Base-by-base conservation (phyloP, 2,329 filamentous ascomycete genomes). In the Decorospora gaudefroyi region DNA sequence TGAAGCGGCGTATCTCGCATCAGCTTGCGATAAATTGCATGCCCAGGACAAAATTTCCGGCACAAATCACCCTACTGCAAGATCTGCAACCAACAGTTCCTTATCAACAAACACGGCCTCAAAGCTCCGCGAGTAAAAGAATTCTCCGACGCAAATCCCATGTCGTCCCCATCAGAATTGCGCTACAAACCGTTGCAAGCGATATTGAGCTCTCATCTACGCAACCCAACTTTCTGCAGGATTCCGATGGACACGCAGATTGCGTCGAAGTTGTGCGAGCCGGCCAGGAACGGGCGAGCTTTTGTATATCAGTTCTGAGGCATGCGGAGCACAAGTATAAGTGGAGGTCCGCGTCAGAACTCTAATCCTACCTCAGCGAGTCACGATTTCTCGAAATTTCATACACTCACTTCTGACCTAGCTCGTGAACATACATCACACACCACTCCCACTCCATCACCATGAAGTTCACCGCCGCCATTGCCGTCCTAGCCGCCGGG, bases 161-260 rank as follows among this genome's bases (percentile, higher is more conserved):
- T 31, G 30, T 28, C 19, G 31, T 16, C 11, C n/a, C 5, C 10
- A 16, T n/a, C 23, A 45, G 28, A n/a, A 33, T 22, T 7, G 18
- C 27, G n/a, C 17, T 21, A 4, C 29, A 4, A 27, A 2, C 1
- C 15, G 16, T 34, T 25, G 18, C 11, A 32, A 13, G 27, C 28
- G 46, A 53, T 44, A 50, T 50, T 47, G 21, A 32, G 19, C 4
- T 26, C n/a, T 50, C 46, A 53, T 53, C 29, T 44, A 50, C 19
- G 23, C 29, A 34, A 31, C 22, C 29, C 18, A 39, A 23, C 18
- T 25, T 6, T 26, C 8, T 17, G 21, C 16, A 12, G 13, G 27
- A 26, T 15, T n/a, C n/a, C 12, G 13, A 15, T 28, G 28, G 9
- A n/a, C 16, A 21, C 11, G 21, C 22, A 42, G 28, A 42, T 12